A percentile compares a stretch with the other conserved stretches of the same genome.
Conservation (phyloP, 371 early-diverging fungal species). For the Lichtheimia ornata region DNA sequence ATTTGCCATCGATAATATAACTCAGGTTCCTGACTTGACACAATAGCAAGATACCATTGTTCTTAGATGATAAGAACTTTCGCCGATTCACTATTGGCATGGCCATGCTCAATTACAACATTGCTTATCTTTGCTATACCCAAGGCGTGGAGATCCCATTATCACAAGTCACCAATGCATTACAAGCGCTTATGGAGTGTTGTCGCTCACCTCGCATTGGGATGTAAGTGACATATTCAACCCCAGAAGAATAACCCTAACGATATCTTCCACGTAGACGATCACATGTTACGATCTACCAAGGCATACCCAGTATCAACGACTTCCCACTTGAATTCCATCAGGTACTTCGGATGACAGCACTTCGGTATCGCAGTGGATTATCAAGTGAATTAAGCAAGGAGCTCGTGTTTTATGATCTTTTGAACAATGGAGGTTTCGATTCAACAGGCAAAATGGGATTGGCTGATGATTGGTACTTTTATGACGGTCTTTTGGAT, state of each 20-base stretch:
- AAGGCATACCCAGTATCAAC: constrained; percentile 23
- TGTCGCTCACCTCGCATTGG: constrained; percentile 68
- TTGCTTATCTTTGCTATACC: constrained; percentile 82
- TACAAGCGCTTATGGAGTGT: constrained; percentile 74
- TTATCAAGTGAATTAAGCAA: constrained; percentile 9
- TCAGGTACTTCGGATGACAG: constrained; percentile 41
- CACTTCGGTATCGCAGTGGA: constrained; percentile 24
- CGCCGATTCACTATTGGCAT: constrained; percentile 71
- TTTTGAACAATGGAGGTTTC: constrained; percentile 22
- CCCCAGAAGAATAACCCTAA: not conserved
- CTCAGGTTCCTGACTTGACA: not conserved
- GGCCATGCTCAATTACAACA: constrained; percentile 83
- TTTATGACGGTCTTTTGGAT: constrained; percentile 19
- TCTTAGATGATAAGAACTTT: constrained; percentile 57
- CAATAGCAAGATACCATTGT: constrained; percentile 43
- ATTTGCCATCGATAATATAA: not conserved
- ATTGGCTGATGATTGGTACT: constrained; percentile 10
- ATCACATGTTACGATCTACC: constrained; percentile 37
- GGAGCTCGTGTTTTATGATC: constrained; percentile 10
- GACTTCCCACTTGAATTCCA: constrained; percentile 38
- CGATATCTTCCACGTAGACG: constrained; percentile 18
- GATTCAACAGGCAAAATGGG: constrained; percentile 15
- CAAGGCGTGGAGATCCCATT: constrained; percentile 77
- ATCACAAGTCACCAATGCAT: constrained; percentile 61
- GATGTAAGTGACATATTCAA: constrained; percentile 37